These are phyloP conservation scores for Lagenidium giganteum DNA, from an alignment of 352 stramenopile genomes.

Conservation along the genomic window DNA sequence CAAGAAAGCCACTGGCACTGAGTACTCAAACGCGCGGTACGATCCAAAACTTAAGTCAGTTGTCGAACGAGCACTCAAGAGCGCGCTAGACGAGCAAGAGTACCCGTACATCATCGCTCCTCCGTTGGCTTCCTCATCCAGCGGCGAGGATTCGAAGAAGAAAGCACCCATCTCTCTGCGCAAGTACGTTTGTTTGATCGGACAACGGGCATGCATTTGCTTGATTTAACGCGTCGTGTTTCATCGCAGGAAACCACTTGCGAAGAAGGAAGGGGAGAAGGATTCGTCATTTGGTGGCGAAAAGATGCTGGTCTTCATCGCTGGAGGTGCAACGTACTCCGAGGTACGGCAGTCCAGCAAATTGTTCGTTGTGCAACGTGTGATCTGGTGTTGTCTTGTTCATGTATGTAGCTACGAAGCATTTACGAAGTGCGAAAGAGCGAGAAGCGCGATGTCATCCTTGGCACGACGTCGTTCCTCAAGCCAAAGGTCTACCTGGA, in stretches of 20 bases:
- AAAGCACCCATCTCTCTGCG: slow-evolving; percentile 45
- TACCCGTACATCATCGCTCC: slow-evolving; percentile 74
- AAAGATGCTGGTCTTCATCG: slow-evolving; percentile 92
- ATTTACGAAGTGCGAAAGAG: slow-evolving; percentile 53
- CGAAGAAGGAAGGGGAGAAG: slow-evolving; percentile 6
- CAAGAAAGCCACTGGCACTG: slow-evolving; percentile 40
- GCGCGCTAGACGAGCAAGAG: slow-evolving; percentile 38
- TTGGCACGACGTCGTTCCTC: slow-evolving; percentile 51
- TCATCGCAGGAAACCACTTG: slow-evolving; percentile 38
- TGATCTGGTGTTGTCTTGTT: too few relatives aligned
- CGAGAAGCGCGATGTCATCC: slow-evolving; percentile 53
- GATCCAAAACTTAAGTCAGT: slow-evolving; percentile 54
- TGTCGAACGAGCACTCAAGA: slow-evolving; percentile 40
- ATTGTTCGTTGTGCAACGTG: background rate
- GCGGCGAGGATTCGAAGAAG: slow-evolving; percentile 26
- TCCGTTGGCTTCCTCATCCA: slow-evolving; percentile 28
- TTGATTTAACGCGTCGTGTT: too few relatives aligned
- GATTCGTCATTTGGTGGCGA: slow-evolving; percentile 38
- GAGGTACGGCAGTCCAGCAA: slow-evolving; percentile 48
- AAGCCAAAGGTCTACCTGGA: slow-evolving; percentile 38
- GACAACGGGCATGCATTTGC: background rate
- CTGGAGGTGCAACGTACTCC: slow-evolving; percentile 88
- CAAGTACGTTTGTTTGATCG: slow-evolving; percentile 36
- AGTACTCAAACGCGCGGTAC: slow-evolving; percentile 65
- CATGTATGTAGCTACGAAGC: slow-evolving; percentile 61